Base-by-base conservation (phyloP, 352 stramenopile species). In the Nothophytophthora sp. region DNA sequence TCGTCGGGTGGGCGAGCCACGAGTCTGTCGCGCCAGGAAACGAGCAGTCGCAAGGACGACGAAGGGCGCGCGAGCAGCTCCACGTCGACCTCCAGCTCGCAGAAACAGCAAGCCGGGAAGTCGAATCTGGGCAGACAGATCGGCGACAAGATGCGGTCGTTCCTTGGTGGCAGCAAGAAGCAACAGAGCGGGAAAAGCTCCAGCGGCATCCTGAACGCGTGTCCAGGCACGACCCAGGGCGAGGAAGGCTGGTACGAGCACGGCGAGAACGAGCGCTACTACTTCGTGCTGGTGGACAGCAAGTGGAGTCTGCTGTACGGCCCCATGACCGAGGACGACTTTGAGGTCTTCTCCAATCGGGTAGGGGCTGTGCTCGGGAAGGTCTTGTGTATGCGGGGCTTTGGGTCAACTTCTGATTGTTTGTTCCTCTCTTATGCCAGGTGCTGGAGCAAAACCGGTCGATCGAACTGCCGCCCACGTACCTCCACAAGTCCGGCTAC, bases 171-270 rank as follows among this genome's bases (percentile, higher is more conserved):
- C 10, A 77, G 67, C 39, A 90, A 89, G 52, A 94, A 94, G 44
- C 73, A 63, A 19, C 66, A 70, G 7, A 65, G 65, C 43, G 70
- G 59, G 51, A 90, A 90, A 57, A 77, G 54, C 52, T 83, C 81
- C 33, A 90, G 79, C 22, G 83, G 83, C 23, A 92, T 94, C 39
- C 49, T 94, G 19, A 94, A 92, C 48, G 81, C 84, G 6, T 94
- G 84, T 55, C 50, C 76, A 6, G 80, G 81, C 27, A 94, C 84
- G 15, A 64, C 82, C 11, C 84, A 94, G 60, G 84, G 84, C 37
- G 84, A 94, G 34, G 84, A 94, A 70, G 84, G 84, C 13, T 94
- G 84, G 84, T 94, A 94, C 60, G 81, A 94, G 52, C 84, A 94
- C 50, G 84, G 84, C 28, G 84, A 92, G 60, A 88, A 88, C 36